Percentiles rank a stretch among this genome's conserved stretches.
These are phyloP conservation scores for Parietichytrium sp. DNA, from an alignment of 108 stramenopile species.

Conservation along the genomic window DNA sequence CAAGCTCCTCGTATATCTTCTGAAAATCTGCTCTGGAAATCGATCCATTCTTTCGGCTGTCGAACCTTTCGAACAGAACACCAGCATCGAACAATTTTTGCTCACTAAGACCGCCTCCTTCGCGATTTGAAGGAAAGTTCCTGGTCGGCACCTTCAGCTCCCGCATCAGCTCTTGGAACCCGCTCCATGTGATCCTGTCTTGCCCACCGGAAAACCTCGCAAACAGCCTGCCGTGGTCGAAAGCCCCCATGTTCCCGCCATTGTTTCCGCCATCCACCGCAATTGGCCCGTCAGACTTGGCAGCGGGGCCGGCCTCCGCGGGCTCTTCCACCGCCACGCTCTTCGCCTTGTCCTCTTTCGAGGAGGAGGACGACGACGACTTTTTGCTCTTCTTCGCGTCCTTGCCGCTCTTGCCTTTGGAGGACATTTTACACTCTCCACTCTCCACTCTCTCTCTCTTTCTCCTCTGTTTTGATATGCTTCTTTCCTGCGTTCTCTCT, in stretches of 20 bases:
- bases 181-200: neutral
- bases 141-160: neutral
- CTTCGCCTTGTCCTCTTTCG: neutral
- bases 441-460: too few relatives aligned
- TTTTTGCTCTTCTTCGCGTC: neutral
- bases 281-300: too few relatives aligned
- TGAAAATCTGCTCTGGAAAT: neutral
- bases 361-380: neutral
- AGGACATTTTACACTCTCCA: too few relatives aligned
- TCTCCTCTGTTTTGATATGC: too few relatives aligned
- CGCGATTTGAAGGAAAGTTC: neutral
- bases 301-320: too few relatives aligned
- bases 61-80: constrained; percentile 11
- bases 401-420: too few relatives aligned
- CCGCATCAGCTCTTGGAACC: neutral
- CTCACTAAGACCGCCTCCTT: neutral
- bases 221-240: constrained; percentile 9
- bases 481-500: too few relatives aligned
- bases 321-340: neutral
- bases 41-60: neutral
- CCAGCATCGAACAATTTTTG: neutral
- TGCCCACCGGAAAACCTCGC: neutral
- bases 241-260: too few relatives aligned
- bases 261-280: too few relatives aligned
- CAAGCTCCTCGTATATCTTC: neutral